These are phyloP conservation scores for Neonectria faginata DNA, from an alignment of 2,329 filamentous ascomycete genomes.

Conservation along the genomic window DNA sequence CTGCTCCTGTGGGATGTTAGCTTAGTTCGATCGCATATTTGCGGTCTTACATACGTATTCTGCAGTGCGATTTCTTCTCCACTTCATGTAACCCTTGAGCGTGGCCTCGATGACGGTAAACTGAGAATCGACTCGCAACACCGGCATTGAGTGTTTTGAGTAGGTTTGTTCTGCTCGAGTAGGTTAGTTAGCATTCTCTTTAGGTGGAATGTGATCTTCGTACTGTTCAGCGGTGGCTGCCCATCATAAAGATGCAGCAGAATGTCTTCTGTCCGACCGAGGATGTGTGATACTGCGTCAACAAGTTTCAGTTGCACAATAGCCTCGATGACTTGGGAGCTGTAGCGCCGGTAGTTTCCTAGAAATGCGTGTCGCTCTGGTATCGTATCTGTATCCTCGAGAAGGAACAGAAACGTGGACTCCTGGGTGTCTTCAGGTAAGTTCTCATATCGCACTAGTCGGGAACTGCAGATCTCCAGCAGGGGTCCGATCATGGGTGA, in stretches of 20 bases:
- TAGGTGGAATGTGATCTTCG: slow-evolving; percentile 35
- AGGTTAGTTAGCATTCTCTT: slow-evolving; percentile 3
- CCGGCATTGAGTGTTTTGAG: slow-evolving; percentile 76
- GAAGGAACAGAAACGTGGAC: slow-evolving; percentile 81
- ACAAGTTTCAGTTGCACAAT: slow-evolving; percentile 85
- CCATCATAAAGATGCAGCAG: slow-evolving; percentile 81
- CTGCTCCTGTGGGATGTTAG: slow-evolving; percentile 54
- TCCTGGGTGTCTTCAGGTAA: slow-evolving; percentile 86
- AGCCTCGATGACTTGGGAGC: slow-evolving; percentile 85
- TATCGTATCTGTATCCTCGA: slow-evolving; percentile 94
- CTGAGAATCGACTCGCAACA: slow-evolving; percentile 86
- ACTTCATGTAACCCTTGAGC: slow-evolving; percentile 88
- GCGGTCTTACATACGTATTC: slow-evolving; percentile 46
- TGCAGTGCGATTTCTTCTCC: slow-evolving; percentile 60
- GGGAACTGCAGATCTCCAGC: slow-evolving; percentile 83
- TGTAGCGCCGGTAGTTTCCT: slow-evolving; percentile 94
- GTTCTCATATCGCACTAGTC: slow-evolving; percentile 88
- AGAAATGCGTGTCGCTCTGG: slow-evolving; percentile 95
- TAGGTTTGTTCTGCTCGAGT: slow-evolving; percentile 63
- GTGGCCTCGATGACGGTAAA: slow-evolving; percentile 90
- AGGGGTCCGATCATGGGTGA: slow-evolving; percentile 77
- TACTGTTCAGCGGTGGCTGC: slow-evolving; percentile 74
- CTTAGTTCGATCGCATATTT: background rate
- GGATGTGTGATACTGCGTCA: slow-evolving; percentile 88
- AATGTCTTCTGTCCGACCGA: slow-evolving; percentile 80